Percentiles rank a stretch among this genome's conserved stretches.
phyloP scores from a whole-genome alignment of 495 filamentous ascomycete genomes.

The Jackrogersella minutella region DNA sequence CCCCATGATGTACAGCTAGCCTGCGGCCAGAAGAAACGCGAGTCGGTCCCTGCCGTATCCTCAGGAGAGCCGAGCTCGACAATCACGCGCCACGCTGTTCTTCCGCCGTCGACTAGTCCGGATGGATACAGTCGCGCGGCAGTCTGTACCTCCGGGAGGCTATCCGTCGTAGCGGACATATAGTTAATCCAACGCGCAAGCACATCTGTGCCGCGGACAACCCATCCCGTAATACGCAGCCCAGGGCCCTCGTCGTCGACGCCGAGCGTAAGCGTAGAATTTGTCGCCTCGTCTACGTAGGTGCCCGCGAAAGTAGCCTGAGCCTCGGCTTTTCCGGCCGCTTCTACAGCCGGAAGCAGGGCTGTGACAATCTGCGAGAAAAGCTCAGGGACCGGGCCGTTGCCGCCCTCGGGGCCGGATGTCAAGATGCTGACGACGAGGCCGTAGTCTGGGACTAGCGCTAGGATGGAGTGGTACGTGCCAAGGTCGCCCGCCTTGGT shows the following conservation, averaged over 20 bases:
- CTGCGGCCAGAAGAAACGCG: constrained; percentile 59
- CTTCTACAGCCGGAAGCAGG: constrained; percentile 51
- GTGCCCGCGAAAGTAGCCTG: constrained; percentile 48
- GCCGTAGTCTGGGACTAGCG: constrained; percentile 61
- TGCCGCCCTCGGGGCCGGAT: constrained; percentile 40
- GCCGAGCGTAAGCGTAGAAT: constrained; percentile 53
- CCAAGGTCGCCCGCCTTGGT: constrained; percentile 62
- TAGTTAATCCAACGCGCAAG: constrained; percentile 14
- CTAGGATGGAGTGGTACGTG: constrained; percentile 55
- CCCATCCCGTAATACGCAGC: constrained; percentile 11
- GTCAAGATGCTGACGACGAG: constrained; percentile 59
- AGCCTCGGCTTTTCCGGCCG: constrained; percentile 53
- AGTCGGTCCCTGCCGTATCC: constrained; percentile 36
- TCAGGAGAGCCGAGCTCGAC: constrained; percentile 16
- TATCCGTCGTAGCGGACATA: background rate
- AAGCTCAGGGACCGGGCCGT: constrained; percentile 45
- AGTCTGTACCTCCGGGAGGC: background rate
- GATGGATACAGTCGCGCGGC: constrained; percentile 26
- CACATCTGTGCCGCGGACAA: constrained; percentile 19
- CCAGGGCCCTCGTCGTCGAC: constrained; percentile 21
- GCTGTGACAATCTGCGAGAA: constrained; percentile 24
- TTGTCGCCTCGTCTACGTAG: constrained; percentile 44
- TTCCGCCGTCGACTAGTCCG: constrained; percentile 6
- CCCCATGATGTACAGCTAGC: constrained; percentile 40
- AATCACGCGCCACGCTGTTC: constrained; percentile 22